Conservation (phyloP, 148 eudicot species). For the Rhododendron simsii region DNA sequence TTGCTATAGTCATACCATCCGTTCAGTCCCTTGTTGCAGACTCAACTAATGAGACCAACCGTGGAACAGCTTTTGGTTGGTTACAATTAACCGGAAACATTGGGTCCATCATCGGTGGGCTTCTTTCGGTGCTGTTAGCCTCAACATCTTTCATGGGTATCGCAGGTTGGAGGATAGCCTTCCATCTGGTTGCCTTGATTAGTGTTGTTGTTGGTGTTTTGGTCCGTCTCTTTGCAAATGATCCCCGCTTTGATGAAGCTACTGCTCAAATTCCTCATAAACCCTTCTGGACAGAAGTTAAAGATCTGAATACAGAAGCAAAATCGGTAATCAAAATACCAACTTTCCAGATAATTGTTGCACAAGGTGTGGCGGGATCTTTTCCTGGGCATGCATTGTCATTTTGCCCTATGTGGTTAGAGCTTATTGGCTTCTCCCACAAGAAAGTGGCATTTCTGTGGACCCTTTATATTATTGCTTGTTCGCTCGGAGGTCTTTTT, state of each 20-base stretch:
- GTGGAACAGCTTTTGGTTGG: constrained; percentile 94
- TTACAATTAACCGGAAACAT: constrained; percentile 59
- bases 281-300: constrained; percentile 42
- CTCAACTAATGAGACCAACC: constrained; percentile 80
- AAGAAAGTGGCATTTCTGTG: constrained; percentile 55
- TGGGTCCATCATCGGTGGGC: constrained; percentile 77
- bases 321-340: constrained; percentile 62
- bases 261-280: constrained; percentile 16
- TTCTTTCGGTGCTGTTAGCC: constrained; percentile 60
- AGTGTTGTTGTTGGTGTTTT: constrained; percentile 74
- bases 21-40: constrained; percentile 84
- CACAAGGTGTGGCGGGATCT: constrained; percentile 84
- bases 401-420: constrained; percentile 87
- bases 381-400: constrained; percentile 84
- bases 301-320: constrained; percentile 53
- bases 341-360: constrained; percentile 72
- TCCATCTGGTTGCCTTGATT: constrained; percentile 64
- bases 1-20: constrained; percentile 83
- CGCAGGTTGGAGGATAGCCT: constrained; percentile 86
- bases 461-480: constrained; percentile 55
- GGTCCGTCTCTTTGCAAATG: constrained; percentile 65
- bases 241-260: constrained; percentile 44
- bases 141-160: constrained; percentile 66
- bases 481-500: constrained; percentile 62
- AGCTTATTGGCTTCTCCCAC: constrained; percentile 87